Conservation (phyloP, 345 rosid species). For the Camelina laxa region DNA sequence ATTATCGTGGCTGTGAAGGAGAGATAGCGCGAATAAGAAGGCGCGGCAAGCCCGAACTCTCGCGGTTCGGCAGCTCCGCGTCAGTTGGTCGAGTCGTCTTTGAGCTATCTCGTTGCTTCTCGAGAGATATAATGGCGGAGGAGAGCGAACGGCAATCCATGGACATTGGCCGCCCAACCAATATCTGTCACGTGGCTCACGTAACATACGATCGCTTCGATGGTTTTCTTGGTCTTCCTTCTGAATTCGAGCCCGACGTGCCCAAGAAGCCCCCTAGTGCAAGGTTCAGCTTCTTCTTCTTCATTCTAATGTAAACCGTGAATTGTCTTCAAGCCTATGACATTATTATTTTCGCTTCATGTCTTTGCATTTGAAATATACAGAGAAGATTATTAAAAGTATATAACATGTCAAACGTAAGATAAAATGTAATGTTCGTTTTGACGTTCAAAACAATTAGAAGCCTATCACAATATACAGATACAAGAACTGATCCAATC, state of each 20-base stretch:
- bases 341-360: background rate
- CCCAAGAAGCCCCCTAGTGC: constrained; percentile 89
- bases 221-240: constrained; percentile 93
- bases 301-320: background rate
- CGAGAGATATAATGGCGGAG: constrained; percentile 31
- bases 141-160: constrained; percentile 55
- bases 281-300: constrained; percentile 51
- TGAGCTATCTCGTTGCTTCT: constrained; percentile 41
- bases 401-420: background rate
- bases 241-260: constrained; percentile 89
- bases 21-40: constrained; percentile 35
- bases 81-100: constrained; percentile 32
- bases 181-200: constrained; percentile 88
- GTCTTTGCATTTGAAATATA: background rate
- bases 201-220: constrained; percentile 91
- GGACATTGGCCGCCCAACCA: constrained; percentile 86
- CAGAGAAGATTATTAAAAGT: background rate
- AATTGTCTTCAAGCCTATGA: background rate
- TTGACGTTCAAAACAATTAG: background rate
- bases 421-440: background rate
- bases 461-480: background rate
- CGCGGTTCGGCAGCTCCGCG: constrained; percentile 40
- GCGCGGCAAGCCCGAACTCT: constrained; percentile 38
- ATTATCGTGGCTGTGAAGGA: constrained; percentile 17
- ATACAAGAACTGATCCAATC: no score